Evolutionary conservation across 495 filamentous ascomycete species (phyloP), one percentile per base, ranked within the genome.

Genomic region (Talaromyces borbonicus): DNA sequence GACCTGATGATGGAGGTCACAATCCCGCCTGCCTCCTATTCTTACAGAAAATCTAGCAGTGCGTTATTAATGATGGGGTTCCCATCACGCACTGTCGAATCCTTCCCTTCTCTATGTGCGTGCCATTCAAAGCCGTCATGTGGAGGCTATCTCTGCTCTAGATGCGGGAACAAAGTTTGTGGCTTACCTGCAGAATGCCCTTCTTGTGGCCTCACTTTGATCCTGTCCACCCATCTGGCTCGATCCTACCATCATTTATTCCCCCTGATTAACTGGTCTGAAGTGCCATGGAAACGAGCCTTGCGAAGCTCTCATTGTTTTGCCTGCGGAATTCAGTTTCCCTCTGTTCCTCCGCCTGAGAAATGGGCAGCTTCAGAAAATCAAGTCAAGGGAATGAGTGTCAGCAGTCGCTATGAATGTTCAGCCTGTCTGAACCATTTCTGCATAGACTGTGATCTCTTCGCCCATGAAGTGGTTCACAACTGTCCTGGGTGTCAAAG

Each of bases 61-160:
- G 85, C 85, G 20, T 71, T 97, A 24, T 74, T 99, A 11, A 93
- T 89, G 85, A 97, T 97, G 93, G 93, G 92, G 3, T 99, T 99
- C 54, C 92, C 92, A n/a, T 90, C 83, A 36, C 79, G 92, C 12
- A 84, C 84, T n/a, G 78, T 89, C 40, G 86, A 87, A 46, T 68
- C 77, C 12, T 68, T 64, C 18, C 78, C 83, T 41, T 80, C 78
- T n/a, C 77, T 92, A 38, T 98, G 92, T 57, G 89, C 90, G 23
- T 98, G 92, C 54, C 93, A 99, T 66, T 82, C 80, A 47, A 81
- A 81, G 30, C 82, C 89, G 16, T 86, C 77, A 8, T 74, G 81
- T 25, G 88, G 89, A n/a, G 90, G 92, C 0, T 99, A 97, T 63
- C 63, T 81, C 16, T 99, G 92, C 68, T 89, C 88, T 12, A 74